Conservation (phyloP, 1,284 basidiomycete genomes). For the Inonotus hispidus region DNA sequence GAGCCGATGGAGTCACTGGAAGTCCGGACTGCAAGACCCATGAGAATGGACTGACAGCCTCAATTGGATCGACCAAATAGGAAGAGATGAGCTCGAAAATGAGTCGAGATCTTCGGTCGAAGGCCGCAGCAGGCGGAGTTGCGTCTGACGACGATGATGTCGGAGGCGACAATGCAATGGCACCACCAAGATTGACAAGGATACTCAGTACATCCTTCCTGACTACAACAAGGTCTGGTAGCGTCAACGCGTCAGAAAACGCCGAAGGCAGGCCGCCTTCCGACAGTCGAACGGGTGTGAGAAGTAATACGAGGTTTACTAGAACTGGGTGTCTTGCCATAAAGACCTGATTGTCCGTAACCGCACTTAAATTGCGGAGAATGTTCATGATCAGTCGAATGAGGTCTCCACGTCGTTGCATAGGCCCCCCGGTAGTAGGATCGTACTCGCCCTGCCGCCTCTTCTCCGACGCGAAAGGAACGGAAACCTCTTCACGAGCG, state of each 20-base stretch:
- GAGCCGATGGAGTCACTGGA: conserved; percentile 36
- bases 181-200: conserved; percentile 59
- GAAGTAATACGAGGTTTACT: conserved; percentile 60
- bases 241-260: conserved; percentile 51
- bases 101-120: conserved; percentile 35
- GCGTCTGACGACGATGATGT: conserved; percentile 23
- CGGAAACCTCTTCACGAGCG: conserved; percentile 50
- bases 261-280: conserved; percentile 40
- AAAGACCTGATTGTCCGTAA: conserved; percentile 67
- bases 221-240: conserved; percentile 66
- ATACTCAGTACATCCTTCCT: conserved; percentile 78
- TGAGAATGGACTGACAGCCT: conserved; percentile 58
- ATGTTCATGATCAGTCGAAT: conserved; percentile 76
- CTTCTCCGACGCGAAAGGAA: conserved; percentile 53
- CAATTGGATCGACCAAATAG: conserved; percentile 67
- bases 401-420: conserved; percentile 61
- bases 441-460: conserved; percentile 44
- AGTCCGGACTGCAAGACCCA: conserved; percentile 48
- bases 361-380: conserved; percentile 78
- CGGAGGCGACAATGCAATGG: conserved; percentile 42
- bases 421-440: conserved; percentile 38
- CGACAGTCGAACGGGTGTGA: conserved; percentile 46
- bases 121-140: conserved; percentile 37
- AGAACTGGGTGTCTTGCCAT: conserved; percentile 64
- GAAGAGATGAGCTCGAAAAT: conserved; percentile 70